These are phyloP conservation scores for Scutellaria galericulata DNA, from an alignment of 257 asterid species.

Conservation along the genomic window DNA sequence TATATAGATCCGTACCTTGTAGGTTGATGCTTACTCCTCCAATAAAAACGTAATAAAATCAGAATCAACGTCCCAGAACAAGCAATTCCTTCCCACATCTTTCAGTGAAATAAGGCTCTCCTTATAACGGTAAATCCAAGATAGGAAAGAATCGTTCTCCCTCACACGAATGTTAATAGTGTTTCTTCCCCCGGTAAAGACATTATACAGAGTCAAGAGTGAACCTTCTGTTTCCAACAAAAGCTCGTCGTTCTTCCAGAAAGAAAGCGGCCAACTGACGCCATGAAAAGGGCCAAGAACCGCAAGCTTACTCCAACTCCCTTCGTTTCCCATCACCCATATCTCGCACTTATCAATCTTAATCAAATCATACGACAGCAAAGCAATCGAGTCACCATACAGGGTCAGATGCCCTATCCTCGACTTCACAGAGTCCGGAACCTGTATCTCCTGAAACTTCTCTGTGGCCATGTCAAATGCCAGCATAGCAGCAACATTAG, in stretches of 20 bases:
- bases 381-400: conserved; percentile 42
- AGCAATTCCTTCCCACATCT: conserved; percentile 30
- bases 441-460: conserved; percentile 38
- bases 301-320: conserved; percentile 41
- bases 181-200: too few species aligned
- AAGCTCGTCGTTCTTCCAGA: conserved; percentile 42
- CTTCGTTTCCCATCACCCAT: conserved; percentile 49
- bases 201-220: too few species aligned
- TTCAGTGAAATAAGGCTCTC: conserved; percentile 46
- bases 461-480: conserved; percentile 49
- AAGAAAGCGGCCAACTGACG: conserved; percentile 47
- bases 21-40: neutral
- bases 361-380: conserved; percentile 37
- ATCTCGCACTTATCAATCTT: conserved; percentile 31
- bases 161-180: conserved; percentile 22
- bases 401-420: conserved; percentile 41
- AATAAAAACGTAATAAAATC: conserved; percentile 38
- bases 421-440: conserved; percentile 36
- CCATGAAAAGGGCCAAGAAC: conserved; percentile 43
- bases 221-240: conserved; percentile 37
- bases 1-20: neutral
- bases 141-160: conserved; percentile 36
- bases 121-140: conserved; percentile 44
- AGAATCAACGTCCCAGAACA: conserved; percentile 40
- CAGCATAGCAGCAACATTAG: conserved; percentile 33